Base-by-base conservation (phyloP, 306 rosid genomes). In the Quercus engelmannii region DNA sequence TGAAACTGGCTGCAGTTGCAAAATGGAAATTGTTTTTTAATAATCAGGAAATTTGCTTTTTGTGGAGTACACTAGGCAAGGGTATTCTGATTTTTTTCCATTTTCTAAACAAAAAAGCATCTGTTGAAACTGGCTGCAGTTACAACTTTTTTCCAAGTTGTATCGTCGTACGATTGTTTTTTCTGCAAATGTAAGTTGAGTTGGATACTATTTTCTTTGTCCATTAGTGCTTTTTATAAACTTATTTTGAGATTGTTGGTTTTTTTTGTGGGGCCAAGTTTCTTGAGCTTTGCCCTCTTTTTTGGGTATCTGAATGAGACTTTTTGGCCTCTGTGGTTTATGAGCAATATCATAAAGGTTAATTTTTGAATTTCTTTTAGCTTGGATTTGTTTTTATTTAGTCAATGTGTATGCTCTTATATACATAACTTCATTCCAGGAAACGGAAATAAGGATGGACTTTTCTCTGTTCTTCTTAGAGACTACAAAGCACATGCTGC, bases 381-480 rank as follows among this genome's bases (percentile, higher is more conserved):
- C 20, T 4, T 38, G 79, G 57, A 33, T 18, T 64, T 69, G 55
- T 5, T 46, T 11, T 74, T 75, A 20, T 52, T 65, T 21, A 43
- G 26, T 56, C 51, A 54, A 59, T 52, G 43, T 35, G 55, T 43
- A 26, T 30, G 55, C 19, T 68, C 64, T 77, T 62, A 20, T 38
- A 67, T 69, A 21, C 10, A 18, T 78, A 35, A 71, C 75, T 6
- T 71, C 83, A 55, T 62, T 75, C 49, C 81, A 94, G 99, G 99
- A 74, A 94, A 91, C 79, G 97, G 99, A 73, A 94, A 94, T 82
- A 94, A 94, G 88, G 97, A 92, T 81, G 99, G 97, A 35, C 97
- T 94, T 79, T 94, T 87, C 84, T 94, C 97, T 62, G 86, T 94
- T 76, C 90, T 94, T 83, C 88, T 94, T n/a, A 86, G 99, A 90